Evolutionary conservation across 495 filamentous ascomycete genomes (phyloP).

Genomic region (Lasiosphaeria miniovina): DNA sequence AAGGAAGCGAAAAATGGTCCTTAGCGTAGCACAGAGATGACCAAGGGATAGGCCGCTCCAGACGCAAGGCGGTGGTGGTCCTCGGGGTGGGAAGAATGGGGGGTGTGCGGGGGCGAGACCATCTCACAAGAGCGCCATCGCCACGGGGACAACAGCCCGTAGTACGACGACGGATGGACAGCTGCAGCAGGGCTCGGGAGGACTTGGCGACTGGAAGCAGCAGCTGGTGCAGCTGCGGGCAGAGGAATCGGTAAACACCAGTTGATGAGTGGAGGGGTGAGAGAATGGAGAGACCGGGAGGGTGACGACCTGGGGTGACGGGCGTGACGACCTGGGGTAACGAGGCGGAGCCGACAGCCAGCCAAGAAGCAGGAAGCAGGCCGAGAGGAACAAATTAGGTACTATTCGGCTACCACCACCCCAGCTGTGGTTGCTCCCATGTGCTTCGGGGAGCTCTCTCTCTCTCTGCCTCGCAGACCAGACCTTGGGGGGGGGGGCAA

Average conservation of each 20-base stretch:
- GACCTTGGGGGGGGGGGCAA: background rate
- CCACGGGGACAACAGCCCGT: conserved; percentile 18
- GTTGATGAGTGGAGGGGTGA: conserved; percentile 24
- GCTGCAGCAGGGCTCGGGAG: conserved; percentile 20
- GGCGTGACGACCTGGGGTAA: conserved; percentile 13
- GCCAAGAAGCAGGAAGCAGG: conserved; percentile 11
- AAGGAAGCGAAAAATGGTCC: conserved; percentile 10
- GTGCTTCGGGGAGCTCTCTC: background rate
- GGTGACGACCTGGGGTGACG: conserved; percentile 13
- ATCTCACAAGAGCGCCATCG: conserved; percentile 33
- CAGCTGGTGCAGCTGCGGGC: conserved; percentile 33
- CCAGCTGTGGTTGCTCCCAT: background rate
- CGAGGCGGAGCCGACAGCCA: background rate
- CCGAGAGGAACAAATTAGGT: conserved; percentile 15
- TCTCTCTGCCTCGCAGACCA: background rate
- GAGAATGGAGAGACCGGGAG: conserved; percentile 12
- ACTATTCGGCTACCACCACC: conserved; percentile 25
- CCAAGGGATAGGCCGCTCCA: conserved; percentile 17
- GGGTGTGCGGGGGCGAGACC: conserved; percentile 35
- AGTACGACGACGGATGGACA: conserved; percentile 14
- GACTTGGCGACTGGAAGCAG: conserved; percentile 29
- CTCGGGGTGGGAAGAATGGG: conserved; percentile 23
- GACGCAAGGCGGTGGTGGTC: conserved; percentile 26
- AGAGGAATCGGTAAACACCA: conserved; percentile 19
- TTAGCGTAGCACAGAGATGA: conserved; percentile 15